These are phyloP conservation scores for Picea engelmannii DNA, from an alignment of 83 land plant genomes.

Conservation along the genomic window DNA sequence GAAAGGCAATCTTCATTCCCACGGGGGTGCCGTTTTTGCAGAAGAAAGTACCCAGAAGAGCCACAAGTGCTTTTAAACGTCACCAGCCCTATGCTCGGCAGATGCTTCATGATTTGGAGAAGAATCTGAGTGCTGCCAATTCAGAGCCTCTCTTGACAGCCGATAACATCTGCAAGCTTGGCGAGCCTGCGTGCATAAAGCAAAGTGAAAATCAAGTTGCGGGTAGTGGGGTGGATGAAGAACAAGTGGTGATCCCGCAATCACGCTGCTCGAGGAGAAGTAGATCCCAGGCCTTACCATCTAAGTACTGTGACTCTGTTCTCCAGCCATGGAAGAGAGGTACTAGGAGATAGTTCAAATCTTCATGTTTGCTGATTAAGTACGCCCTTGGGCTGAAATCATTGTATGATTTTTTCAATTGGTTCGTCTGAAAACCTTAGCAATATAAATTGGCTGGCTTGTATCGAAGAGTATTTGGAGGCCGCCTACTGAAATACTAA, in stretches of 20 bases:
- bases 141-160: neutral
- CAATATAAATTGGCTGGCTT: too few species aligned
- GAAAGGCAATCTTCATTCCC: neutral
- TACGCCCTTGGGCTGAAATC: neutral
- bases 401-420: neutral
- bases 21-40: neutral
- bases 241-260: neutral
- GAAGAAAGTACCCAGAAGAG: neutral
- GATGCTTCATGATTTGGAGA: neutral
- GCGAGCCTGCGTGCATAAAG: neutral
- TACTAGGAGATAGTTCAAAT: neutral
- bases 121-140: neutral
- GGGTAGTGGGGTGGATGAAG: neutral
- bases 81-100: neutral
- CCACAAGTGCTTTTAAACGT: neutral
- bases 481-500: neutral
- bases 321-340: slow-evolving; percentile 2
- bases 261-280: neutral
- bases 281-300: neutral
- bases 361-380: neutral
- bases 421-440: neutral
- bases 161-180: neutral
- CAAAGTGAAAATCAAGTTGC: neutral
- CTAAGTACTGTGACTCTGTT: neutral
- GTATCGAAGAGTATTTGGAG: too few species aligned